Evolutionary conservation across 2,329 filamentous ascomycete species (phyloP).

Genomic region (Pseudogymnoascus sp.): DNA sequence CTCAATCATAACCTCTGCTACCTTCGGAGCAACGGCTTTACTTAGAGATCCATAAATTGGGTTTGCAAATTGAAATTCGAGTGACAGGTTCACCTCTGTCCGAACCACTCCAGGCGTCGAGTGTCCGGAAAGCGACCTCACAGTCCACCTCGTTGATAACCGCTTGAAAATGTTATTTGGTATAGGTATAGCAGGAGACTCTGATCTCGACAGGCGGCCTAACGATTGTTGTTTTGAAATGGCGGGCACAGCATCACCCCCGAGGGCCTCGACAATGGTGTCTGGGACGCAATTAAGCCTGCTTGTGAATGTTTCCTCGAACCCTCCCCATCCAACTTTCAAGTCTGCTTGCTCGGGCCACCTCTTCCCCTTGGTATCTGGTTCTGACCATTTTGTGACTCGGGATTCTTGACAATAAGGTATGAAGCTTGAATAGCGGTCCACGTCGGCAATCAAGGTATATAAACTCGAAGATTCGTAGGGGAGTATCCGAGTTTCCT

Average conservation of each 20-base stretch:
- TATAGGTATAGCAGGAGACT: constrained; percentile 33
- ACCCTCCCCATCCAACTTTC: constrained; percentile 73
- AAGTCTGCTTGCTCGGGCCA: constrained; percentile 72
- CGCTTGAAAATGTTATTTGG: constrained; percentile 54
- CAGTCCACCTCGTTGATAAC: constrained; percentile 61
- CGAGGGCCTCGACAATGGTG: constrained; percentile 66
- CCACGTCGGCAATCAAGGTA: constrained; percentile 77
- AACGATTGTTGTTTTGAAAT: constrained; percentile 33
- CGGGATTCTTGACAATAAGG: constrained; percentile 75
- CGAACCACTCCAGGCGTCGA: constrained; percentile 26
- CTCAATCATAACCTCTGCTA: constrained; percentile 81
- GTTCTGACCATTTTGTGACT: constrained; percentile 64
- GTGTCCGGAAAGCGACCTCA: constrained; percentile 39
- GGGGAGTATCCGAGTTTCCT: constrained; percentile 65
- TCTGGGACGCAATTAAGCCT: constrained; percentile 68
- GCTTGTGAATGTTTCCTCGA: constrained; percentile 77
- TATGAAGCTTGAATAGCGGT: constrained; percentile 77
- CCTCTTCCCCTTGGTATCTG: constrained; percentile 37
- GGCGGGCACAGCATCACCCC: constrained; percentile 40
- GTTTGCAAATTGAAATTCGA: constrained; percentile 80
- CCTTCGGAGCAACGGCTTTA: constrained; percentile 69
- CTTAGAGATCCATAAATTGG: constrained; percentile 81
- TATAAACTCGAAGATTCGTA: constrained; percentile 67
- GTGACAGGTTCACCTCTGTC: constrained; percentile 66
- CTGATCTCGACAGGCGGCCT: constrained; percentile 27